Evolutionary conservation across 73 alveolate genomes (phyloP), one percentile per base, ranked within the genome.

Genomic region (Effrenium voratum): DNA sequence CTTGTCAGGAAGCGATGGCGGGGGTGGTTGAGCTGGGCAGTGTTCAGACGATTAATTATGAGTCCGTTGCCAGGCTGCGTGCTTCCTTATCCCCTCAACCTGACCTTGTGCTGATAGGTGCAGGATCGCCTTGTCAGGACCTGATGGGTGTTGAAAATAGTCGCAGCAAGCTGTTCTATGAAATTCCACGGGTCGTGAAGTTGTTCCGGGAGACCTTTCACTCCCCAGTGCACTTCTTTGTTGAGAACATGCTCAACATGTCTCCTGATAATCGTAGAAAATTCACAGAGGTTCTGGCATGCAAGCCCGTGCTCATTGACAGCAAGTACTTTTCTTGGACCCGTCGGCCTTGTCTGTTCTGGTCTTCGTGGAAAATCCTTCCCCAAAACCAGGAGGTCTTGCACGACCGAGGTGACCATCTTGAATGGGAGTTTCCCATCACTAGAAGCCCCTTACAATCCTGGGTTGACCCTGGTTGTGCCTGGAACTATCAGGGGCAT

Each of bases 1-100:
- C 57, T 83, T n/a, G 80, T 83, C 5, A 28, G 93, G 63, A 22
- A 12, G 34, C 59, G 88, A 2, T 77, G 88, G 88, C 88, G 63
- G 5, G 88, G 88, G 93, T 83, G 24, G 30, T 50, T 32, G 80
- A 83, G 93, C 40, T 83, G 44, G 93, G 93, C 1, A 16, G 32
- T 1, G 93, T 84, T 36, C 44, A 52, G 43, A 13, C n/a, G 60
- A 50, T 84, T 38, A n/a, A 55, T 43, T 50, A 12, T 1, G 2
- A 38, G 43, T 22, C 36, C 26, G 26, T 84, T 0, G 60, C n/a
- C 0, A 28, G 38, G 2, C 0, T 84, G 16, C 32, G 50, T 5
- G 16, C 36, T 2, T 1, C 50, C 30, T 10, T 52, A 57, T 77
- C 80, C 15, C 55, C 16, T 38, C 13, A 10, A 8, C 30, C 49